A percentile compares a stretch with the other conserved stretches of the same genome.
Evolutionary conservation across 371 early-diverging fungal genomes (phyloP).

Genomic region (Rhizomucor pusillus): DNA sequence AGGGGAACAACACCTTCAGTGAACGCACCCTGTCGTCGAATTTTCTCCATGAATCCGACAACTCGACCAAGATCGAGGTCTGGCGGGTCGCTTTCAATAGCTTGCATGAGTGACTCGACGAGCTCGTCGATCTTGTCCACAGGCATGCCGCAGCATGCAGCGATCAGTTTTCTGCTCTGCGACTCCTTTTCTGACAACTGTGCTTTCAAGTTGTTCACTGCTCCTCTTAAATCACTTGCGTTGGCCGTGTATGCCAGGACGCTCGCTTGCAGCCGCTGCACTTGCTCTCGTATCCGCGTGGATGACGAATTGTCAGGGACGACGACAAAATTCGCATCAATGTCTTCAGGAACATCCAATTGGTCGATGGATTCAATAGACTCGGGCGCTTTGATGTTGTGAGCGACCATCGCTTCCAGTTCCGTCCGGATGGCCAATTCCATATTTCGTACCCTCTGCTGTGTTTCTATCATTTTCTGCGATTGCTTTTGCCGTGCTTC

Average conservation of each 20-base stretch:
- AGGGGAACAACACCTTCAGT: conserved; percentile 4
- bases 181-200: conserved; percentile 60
- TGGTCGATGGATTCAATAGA: conserved; percentile 8
- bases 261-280: conserved; percentile 23
- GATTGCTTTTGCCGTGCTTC: conserved; percentile 22
- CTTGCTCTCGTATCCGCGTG: conserved; percentile 20
- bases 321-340: conserved; percentile 8
- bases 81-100: conserved; percentile 76
- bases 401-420: conserved; percentile 7
- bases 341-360: conserved; percentile 12
- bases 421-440: conserved; percentile 40
- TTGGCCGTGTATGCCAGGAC: neutral
- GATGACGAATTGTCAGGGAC: neutral
- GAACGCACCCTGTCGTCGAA: conserved; percentile 32
- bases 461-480: no score
- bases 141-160: conserved; percentile 69
- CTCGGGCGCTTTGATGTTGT: neutral
- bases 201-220: conserved; percentile 45
- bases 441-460: conserved; percentile 29
- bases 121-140: conserved; percentile 68
- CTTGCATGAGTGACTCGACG: conserved; percentile 62
- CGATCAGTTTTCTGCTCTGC: conserved; percentile 73
- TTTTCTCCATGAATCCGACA: conserved; percentile 58
- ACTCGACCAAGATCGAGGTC: conserved; percentile 57
- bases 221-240: conserved; percentile 20